Evolutionary conservation across 2,329 filamentous ascomycete species (phyloP), one percentile per base, ranked within the genome.

Genomic region (Amauroascus niger): DNA sequence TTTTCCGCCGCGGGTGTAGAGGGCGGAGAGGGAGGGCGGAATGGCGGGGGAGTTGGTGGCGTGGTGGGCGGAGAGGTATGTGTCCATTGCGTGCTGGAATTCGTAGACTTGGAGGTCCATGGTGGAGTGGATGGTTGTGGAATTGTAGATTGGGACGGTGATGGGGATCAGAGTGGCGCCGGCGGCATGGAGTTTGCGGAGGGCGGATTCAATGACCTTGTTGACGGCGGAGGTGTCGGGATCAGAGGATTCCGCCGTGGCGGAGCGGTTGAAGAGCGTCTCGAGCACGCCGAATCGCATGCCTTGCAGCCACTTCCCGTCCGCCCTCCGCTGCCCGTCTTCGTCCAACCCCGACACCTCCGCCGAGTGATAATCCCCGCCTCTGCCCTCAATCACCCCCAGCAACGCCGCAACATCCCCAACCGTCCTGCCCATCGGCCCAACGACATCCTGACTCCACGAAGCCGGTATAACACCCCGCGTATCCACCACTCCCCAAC

Each of bases 31-130:
- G 73, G 49, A 84, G 69, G 61, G 79, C 79, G 33, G 71, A 67
- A 63, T 82, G 79, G 57, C 83, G 78, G 1, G 47, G 18, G 13
- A 32, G 35, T 20, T 4, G 26, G 26, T 33, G 30, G 7, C n/a
- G 59, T 58, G 2, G 59, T 64, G 16, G 50, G 70, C 69, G 26
- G 73, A 67, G 0, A 86, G 73, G 61, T 86, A 85, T 0, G 63
- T 56, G 55, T 82, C 71, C 58, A 84, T 72, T 20, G 68, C 62
- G 60, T 82, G 72, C 14, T 76, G 74, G 62, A 78, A 82, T 60
- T 86, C 82, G 61, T 72, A 81, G 8, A 72, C 72, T 60, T 86
- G 82, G 0, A 81, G 79, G 59, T 85, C 82, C 14, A 79, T 70
- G 0, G 65, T 65, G 2, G 69, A 61, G 3, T 63, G 62, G 41